Evolutionary conservation across 345 rosid genomes (phyloP), one percentile per base, ranked within the genome.

Genomic region (Citrus australasica): DNA sequence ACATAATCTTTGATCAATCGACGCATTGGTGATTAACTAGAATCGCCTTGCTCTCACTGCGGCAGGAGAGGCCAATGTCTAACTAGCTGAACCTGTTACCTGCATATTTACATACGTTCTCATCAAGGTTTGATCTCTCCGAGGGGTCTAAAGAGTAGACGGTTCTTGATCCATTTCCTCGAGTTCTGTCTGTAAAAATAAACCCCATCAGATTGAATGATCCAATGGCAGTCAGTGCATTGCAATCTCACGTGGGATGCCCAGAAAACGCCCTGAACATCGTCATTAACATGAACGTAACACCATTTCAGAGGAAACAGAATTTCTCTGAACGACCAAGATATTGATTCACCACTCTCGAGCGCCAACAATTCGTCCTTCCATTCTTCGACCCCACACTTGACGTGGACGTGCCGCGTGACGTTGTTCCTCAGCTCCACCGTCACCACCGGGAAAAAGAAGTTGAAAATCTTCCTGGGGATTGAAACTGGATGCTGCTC

Each of bases 231-330:
- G 11, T 37, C 67, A 6, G 24, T 59, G 76, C 76, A 73, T 7
- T 73, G 55, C 25, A 59, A 60, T 73, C 8, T 73, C 7, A 73
- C 55, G 38, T 73, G 48, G n/a, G 35, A 38, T 73, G 76, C 55
- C 76, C 76, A 73, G 67, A 73, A 73, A 37, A 60, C 76, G 38
- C 76, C 76, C 14, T 73, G 37, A 19, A 24, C 61, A 14, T 60
- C 24, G 13, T 73, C 19, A 5, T 74, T 4, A 60, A 74, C 28
- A 40, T 27, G 17, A 9, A 74, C 38, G 2, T 60, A 73, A 33
- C 76, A 73, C 76, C 76, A 60, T 73, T 59, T 73, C 3, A 73
- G 56, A 38, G 76, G 67, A 35, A 70, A 48, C 61, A 70, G 30
- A 70, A 28, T 27, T 21, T 70, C 74, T 51, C 74, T 16, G 60